Percentiles rank a stretch among this genome's conserved stretches.
These are phyloP conservation scores for Raddia guianensis DNA, from an alignment of 176 grass and related monocot species.

Conservation along the genomic window DNA sequence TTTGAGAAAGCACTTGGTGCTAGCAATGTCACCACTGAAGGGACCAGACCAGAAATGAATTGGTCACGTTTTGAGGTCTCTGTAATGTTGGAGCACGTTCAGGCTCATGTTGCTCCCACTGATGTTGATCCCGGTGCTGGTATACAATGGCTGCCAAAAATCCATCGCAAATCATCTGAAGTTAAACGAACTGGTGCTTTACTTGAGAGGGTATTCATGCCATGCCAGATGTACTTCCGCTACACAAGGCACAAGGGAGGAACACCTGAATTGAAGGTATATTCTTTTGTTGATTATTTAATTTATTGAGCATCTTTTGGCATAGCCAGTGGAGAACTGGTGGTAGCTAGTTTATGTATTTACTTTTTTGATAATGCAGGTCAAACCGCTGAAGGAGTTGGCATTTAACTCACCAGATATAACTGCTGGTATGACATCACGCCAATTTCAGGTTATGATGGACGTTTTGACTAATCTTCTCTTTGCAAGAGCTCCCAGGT, in stretches of 20 bases:
- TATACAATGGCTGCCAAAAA: conserved; percentile 97
- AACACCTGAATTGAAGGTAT: conserved; percentile 90
- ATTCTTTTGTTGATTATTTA: conserved; percentile 18
- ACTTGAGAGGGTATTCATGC: conserved; percentile 97
- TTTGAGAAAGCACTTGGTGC: conserved; percentile 71
- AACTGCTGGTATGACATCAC: conserved; percentile 94
- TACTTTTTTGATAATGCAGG: conserved; percentile 55
- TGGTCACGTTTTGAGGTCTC: conserved; percentile 87
- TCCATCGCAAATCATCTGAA: conserved; percentile 75
- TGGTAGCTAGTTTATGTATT: conserved; percentile 42
- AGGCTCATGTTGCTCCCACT: conserved; percentile 95
- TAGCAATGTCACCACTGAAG: conserved; percentile 40
- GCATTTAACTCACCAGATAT: conserved; percentile 94
- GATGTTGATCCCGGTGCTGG: conserved; percentile 99
- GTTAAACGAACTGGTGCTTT: conserved; percentile 92
- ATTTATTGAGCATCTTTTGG: conserved; percentile 36
- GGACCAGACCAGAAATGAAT: conserved; percentile 69
- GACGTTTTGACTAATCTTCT: conserved; percentile 96
- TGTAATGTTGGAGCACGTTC: conserved; percentile 96
- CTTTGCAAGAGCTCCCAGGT: conserved; percentile 86
- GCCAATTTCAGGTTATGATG: conserved; percentile 98
- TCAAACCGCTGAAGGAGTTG: conserved; percentile 94
- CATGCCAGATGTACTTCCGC: conserved; percentile 96
- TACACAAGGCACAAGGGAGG: conserved; percentile 93
- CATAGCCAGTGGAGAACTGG: conserved; percentile 18